phyloP scores from a whole-genome alignment of 2,329 filamentous ascomycete genomes.

The Colletotrichum incanum region DNA sequence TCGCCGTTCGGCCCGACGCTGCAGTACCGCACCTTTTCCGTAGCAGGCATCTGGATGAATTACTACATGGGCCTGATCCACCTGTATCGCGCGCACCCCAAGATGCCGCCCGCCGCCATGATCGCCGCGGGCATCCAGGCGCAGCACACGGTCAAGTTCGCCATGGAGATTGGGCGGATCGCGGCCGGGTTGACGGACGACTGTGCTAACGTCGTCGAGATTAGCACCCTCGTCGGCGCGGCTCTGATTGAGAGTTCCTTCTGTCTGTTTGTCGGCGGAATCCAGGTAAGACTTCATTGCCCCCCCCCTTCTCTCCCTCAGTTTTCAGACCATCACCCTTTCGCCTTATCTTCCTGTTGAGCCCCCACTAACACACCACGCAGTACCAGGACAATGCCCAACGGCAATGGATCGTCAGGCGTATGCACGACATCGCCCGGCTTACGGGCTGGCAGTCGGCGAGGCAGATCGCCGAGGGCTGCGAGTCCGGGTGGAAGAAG shows the following conservation, averaged over 20 bases:
- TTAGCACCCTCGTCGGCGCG: constrained; percentile 85
- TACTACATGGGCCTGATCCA: constrained; percentile 90
- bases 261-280: constrained; percentile 87
- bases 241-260: constrained; percentile 88
- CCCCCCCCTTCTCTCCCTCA: background rate
- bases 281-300: constrained; percentile 69
- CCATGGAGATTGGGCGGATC: constrained; percentile 85
- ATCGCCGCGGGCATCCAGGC: constrained; percentile 87
- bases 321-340: background rate
- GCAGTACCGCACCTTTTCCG: constrained; percentile 88
- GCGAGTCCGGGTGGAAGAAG: constrained; percentile 87
- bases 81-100: constrained; percentile 85
- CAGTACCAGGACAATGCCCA: constrained; percentile 82
- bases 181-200: constrained; percentile 79
- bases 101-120: constrained; percentile 93
- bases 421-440: constrained; percentile 81
- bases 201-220: constrained; percentile 65
- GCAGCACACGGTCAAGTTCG: constrained; percentile 77
- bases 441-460: constrained; percentile 92
- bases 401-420: constrained; percentile 82
- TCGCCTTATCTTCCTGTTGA: background rate
- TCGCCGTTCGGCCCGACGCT: constrained; percentile 87
- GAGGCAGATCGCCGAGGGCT: constrained; percentile 84
- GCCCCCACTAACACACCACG: constrained; percentile 39
- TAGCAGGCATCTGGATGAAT: constrained; percentile 89